Evolutionary conservation across 495 filamentous ascomycete genomes (phyloP).

Genomic region (Hypoxylon intermedium): DNA sequence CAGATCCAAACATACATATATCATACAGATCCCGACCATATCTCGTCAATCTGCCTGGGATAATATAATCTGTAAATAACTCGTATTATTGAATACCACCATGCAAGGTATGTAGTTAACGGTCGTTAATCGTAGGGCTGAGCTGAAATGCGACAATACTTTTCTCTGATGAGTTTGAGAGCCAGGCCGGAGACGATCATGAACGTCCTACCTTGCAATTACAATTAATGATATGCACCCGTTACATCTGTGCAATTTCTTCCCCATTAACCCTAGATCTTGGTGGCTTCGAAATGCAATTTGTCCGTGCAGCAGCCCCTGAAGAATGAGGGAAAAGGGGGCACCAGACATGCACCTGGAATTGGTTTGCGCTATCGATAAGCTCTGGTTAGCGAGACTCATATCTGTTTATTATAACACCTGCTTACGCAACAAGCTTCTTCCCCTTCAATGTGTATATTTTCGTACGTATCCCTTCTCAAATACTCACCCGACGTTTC

Average conservation of each 20-base stretch:
- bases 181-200: neutral
- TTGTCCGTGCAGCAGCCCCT: too few relatives aligned
- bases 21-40: neutral
- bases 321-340: too few relatives aligned
- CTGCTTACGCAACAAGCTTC: slow-evolving; percentile 10
- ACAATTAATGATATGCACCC: neutral
- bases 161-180: neutral
- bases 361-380: slow-evolving; percentile 15
- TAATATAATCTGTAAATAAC: slow-evolving; percentile 37
- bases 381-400: slow-evolving; percentile 8
- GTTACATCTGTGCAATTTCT: slow-evolving; percentile 5
- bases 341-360: too few relatives aligned
- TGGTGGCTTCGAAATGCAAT: too few relatives aligned
- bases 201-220: slow-evolving; percentile 2
- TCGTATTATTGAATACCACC: slow-evolving; percentile 33
- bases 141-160: slow-evolving; percentile 38
- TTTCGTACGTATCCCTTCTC: slow-evolving; percentile 13
- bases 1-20: too few relatives aligned
- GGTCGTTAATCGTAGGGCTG: slow-evolving; percentile 32
- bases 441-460: slow-evolving; percentile 9
- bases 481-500: neutral
- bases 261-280: neutral
- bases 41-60: slow-evolving; percentile 34
- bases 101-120: slow-evolving; percentile 28
- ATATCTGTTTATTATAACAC: neutral